Base-by-base conservation (phyloP, 345 rosid genomes). In the Rhizophora mangle region DNA sequence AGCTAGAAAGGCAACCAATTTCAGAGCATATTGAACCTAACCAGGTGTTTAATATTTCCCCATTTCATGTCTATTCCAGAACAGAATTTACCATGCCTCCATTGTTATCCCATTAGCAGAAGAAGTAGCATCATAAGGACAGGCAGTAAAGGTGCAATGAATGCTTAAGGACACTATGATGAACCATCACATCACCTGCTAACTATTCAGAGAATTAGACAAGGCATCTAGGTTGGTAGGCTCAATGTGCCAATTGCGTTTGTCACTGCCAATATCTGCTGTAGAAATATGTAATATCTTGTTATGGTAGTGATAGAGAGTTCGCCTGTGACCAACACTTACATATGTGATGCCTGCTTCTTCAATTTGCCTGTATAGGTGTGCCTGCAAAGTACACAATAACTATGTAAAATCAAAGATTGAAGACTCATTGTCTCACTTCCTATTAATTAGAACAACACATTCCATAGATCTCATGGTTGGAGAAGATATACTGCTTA, bases 281-380 rank as follows among this genome's bases (percentile, higher is more conserved):
- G 89, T 71, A 64, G 91, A 73, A 76, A 94, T 87, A 43, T 63
- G 79, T 24, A 94, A 77, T 61, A 89, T 75, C 76, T 62, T 84
- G 34, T 51, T 70, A 62, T 94, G 98, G 59, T 85, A 80, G 61
- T 80, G 78, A 61, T 66, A 79, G 34, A 94, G 85, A 65, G 92
- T 89, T 71, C 81, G 81, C 24, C 97, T 85, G 71, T 94, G 97
- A 65, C 98, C 97, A 54, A 94, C 56, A 81, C 98, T 94, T 46
- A 91, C 63, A 79, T 85, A 94, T 24, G 98, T 88, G 69, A 89
- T 86, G 68, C 89, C 97, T 15, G 92, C 96, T 62, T 76, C 82
- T 76, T 84, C 80, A 64, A 91, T 88, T 70, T 86, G 86, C 86
- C 76, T 78, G 79, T 89, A 89, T 54, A 94, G 79, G 78, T 86